Evolutionary conservation across 2,329 filamentous ascomycete genomes (phyloP), one percentile per base, ranked within the genome.

Genomic region (Microsporum ferrugineum): DNA sequence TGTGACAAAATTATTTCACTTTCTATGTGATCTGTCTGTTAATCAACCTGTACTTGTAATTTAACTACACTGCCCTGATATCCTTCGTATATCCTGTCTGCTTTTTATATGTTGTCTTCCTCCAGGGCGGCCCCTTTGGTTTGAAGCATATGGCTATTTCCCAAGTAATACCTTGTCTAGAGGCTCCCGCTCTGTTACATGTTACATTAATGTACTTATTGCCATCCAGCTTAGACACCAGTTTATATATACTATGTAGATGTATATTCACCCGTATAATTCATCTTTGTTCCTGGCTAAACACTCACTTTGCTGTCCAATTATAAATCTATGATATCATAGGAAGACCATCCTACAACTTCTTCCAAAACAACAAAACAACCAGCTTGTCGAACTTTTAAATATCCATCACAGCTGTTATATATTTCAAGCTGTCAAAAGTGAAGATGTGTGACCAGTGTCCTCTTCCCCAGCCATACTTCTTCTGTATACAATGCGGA

Each of bases 401-500:
- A 5, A n/a, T 27, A 45, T 14, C 17, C n/a, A 14, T 51, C 1
- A 8, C 8, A 8, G 7, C 23, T 31, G 27, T 29, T 51, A 14
- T 7, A 7, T 29, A 51, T 7, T 33, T 7, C 29, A 51, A 14
- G 29, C 29, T 51, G 14, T 23, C 23, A 3, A n/a, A 10, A 14
- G 29, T 51, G 47, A 23, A 51, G 6, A 14, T 23, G 3, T 51
- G 47, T 8, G 27, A 31, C 47, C 47, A 51, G 47, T 51, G 47
- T 51, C 47, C 47, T 8, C 29, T 57, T 31, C 53, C 34, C 12
- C 31, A 5, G 34, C 55, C 55, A 27, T 38, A 36, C 23, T 57
- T 80, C 12, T 68, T 81, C 65, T 82, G 80, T 70, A 78, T 82
- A 68, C 80, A 83, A 69, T 82, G 79, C 69, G 80, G 71, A 55